Conservation (phyloP, 2,329 filamentous ascomycete species). For the Fonsecaea multimorphosa region DNA sequence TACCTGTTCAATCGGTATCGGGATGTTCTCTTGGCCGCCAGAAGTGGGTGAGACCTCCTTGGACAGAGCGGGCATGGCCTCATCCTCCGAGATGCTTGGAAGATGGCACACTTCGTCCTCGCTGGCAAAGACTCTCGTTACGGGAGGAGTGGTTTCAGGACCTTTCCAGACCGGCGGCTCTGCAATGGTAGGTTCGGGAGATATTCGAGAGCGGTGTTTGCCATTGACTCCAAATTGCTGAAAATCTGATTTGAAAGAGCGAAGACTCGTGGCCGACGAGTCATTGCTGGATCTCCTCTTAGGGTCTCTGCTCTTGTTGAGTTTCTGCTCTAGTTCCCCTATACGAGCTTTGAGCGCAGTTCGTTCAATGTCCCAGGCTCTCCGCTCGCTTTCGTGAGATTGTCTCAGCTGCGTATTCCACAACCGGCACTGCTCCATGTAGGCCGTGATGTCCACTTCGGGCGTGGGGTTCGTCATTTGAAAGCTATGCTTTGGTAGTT, state of each 20-base stretch:
- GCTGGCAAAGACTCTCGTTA: conserved; percentile 52
- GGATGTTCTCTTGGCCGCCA: conserved; percentile 37
- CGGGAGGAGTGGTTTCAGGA: conserved; percentile 47
- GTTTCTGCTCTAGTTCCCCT: conserved; percentile 47
- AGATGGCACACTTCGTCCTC: conserved; percentile 42
- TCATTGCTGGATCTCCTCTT: conserved; percentile 40
- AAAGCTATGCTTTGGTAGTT: conserved; percentile 36
- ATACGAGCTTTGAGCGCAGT: conserved; percentile 51
- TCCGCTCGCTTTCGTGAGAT: conserved; percentile 52
- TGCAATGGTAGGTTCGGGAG: conserved; percentile 26
- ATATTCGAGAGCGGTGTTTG: conserved; percentile 20
- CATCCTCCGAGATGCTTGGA: conserved; percentile 44
- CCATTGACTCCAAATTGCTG: conserved; percentile 17
- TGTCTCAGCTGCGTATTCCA: conserved; percentile 51
- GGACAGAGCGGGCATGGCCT: conserved; percentile 46
- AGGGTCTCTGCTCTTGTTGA: conserved; percentile 39
- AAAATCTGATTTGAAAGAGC: conserved; percentile 37
- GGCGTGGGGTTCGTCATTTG: conserved; percentile 34
- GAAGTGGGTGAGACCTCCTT: conserved; percentile 44
- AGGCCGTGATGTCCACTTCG: conserved; percentile 44
- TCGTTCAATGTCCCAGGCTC: conserved; percentile 53
- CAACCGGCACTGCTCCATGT: conserved; percentile 51
- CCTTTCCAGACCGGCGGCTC: conserved; percentile 52
- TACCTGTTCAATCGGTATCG: conserved; percentile 53
- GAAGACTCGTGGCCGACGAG: conserved; percentile 31